These are phyloP conservation scores for Mycena alexandri DNA, from an alignment of 768 basidiomycete genomes.

Conservation along the genomic window DNA sequence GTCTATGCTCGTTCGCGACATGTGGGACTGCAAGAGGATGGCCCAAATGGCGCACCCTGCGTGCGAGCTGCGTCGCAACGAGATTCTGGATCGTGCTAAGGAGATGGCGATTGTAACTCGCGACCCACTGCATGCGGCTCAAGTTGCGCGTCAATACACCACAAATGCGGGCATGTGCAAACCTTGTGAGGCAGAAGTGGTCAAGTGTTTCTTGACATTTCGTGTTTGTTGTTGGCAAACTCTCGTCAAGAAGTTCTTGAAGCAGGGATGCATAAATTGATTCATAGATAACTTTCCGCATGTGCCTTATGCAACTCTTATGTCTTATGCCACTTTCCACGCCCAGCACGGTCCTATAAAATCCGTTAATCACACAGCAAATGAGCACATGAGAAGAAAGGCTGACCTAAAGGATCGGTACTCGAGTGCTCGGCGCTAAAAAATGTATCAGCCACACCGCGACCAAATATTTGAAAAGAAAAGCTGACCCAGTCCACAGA, in stretches of 20 bases:
- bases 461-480: neutral
- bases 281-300: neutral
- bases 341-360: conserved; percentile 37
- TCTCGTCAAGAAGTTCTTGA: neutral
- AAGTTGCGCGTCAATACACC: neutral
- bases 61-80: neutral
- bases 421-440: conserved; percentile 33
- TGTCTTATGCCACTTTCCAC: conserved; percentile 28
- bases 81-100: neutral
- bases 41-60: conserved; percentile 1
- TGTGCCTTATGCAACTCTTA: neutral
- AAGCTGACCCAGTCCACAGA: conserved; percentile 32
- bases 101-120: neutral
- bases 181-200: neutral
- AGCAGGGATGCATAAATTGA: neutral
- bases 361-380: neutral
- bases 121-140: conserved; percentile 6
- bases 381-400: neutral
- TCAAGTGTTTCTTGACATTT: neutral
- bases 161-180: neutral
- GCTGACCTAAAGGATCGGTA: conserved; percentile 32
- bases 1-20: neutral
- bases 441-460: neutral
- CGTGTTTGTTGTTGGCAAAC: neutral
- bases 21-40: neutral